Evolutionary conservation across 225 moss, liverwort and hornwort genomes (phyloP), one percentile per base, ranked within the genome.

Genomic region (Sphagnum tenellum): DNA sequence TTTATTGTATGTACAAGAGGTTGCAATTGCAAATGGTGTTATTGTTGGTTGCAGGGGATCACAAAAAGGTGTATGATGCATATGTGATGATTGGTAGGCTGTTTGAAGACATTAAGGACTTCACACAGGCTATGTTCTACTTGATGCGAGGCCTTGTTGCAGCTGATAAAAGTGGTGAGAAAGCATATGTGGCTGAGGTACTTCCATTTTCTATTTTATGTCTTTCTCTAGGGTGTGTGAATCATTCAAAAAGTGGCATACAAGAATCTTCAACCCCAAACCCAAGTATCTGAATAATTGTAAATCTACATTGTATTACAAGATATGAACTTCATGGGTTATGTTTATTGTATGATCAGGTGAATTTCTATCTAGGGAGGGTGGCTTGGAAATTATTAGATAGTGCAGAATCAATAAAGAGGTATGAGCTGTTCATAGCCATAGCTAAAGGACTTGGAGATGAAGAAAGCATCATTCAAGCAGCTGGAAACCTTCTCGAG

Each of bases 61-160:
- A 69, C 0, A 5, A 72, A 4, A 65, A 77, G 62, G 7, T 72
- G 11, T 79, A 66, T 56, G 0, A 48, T 13, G 74, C 74, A 69
- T 76, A 83, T 3, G 64, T 67, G 64, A 72, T 56, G 47, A 83
- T 77, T 29, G 79, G 72, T 0, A 29, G 60, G 44, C 13, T 83
- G 12, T 74, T 83, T 72, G 79, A 79, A 67, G 69, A 65, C 8
- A 56, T 79, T 3, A 62, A 67, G 1, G 79, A 83, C 29, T 57
- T 72, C 4, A 48, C 71, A 5, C 79, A 83, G 72, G 76, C 79
- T 9, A 55, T 83, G 3, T 83, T 83, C 55, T 83, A 76, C n/a
- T 79, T 79, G 47, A 61, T 74, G 74, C 55, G 60, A 58, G 64
- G 76, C 48, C 56, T 79, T 4, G 2, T 0, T 4, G 67, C 72